A percentile compares a stretch with the other conserved stretches of the same genome.
Conservation (phyloP, 2,329 filamentous ascomycete genomes). For the Trichophyton rubrum region DNA sequence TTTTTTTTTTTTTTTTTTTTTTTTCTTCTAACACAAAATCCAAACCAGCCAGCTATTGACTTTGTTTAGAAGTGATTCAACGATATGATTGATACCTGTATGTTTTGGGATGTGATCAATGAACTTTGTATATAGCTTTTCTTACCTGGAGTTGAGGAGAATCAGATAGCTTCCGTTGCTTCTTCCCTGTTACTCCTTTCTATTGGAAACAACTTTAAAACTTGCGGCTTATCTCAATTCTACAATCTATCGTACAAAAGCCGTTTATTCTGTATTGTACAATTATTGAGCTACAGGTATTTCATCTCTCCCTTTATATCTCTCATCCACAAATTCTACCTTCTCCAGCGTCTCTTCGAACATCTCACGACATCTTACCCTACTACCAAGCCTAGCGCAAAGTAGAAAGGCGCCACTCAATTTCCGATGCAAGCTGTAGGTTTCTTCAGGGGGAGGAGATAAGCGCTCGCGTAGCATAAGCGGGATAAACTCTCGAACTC, state of each 20-base stretch:
- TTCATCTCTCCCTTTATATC: not conserved
- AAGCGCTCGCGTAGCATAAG: conserved; percentile 84
- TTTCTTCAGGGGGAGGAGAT: conserved; percentile 89
- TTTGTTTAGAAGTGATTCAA: not conserved
- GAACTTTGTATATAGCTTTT: not conserved
- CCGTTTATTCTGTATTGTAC: not conserved
- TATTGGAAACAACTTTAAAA: not conserved
- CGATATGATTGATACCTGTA: not conserved
- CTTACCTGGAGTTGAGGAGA: not conserved
- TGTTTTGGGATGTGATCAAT: conserved; percentile 1
- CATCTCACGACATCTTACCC: conserved; percentile 66
- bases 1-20: not conserved
- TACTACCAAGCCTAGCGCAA: conserved; percentile 73
- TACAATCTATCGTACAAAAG: not conserved
- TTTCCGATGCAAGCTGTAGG: conserved; percentile 89
- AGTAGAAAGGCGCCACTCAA: conserved; percentile 88
- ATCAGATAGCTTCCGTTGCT: not conserved
- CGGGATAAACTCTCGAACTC: conserved; percentile 77
- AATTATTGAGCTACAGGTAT: not conserved
- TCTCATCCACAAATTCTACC: conserved; percentile 15
- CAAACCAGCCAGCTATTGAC: not conserved
- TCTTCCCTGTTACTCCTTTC: not conserved
- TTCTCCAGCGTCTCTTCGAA: conserved; percentile 41
- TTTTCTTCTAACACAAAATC: not conserved
- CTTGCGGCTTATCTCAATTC: not conserved